phyloP scores from a whole-genome alignment of 208 protist genomes.

The Porcisia deanei region DNA sequence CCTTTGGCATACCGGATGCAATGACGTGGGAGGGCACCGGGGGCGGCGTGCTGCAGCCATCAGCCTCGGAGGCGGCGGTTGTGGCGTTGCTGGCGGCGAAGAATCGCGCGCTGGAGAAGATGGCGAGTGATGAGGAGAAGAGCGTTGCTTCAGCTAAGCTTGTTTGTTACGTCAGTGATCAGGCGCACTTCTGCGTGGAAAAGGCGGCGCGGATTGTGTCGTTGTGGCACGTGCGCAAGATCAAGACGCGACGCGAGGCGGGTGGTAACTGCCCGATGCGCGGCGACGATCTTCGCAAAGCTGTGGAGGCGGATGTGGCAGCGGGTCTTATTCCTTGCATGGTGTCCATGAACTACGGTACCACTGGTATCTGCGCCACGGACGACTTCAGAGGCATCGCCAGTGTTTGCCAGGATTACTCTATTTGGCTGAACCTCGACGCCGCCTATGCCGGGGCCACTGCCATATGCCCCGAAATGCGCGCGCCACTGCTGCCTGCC shows the following conservation, averaged over 20 bases:
- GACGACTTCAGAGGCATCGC: conserved; percentile 51
- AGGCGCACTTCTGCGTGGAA: conserved; percentile 57
- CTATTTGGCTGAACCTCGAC: conserved; percentile 69
- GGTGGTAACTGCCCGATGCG: conserved; percentile 48
- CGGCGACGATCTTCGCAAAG: conserved; percentile 29
- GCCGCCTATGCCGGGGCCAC: conserved; percentile 59
- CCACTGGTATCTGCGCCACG: conserved; percentile 54
- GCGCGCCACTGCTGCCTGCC: conserved; percentile 30
- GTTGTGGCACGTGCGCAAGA: conserved; percentile 37
- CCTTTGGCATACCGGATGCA: conserved; percentile 39
- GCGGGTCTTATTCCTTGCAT: conserved; percentile 56
- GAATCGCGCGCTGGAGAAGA: conserved; percentile 31
- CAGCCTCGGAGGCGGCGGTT: conserved; percentile 46
- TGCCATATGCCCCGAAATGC: conserved; percentile 57
- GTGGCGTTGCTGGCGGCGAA: conserved; percentile 55
- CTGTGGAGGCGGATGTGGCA: conserved; percentile 47
- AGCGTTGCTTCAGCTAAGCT: conserved; percentile 29
- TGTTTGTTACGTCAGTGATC: conserved; percentile 50
- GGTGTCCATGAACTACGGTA: conserved; percentile 52
- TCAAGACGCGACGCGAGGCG: conserved; percentile 26
- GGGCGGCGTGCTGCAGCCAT: conserved; percentile 59
- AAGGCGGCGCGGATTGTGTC: conserved; percentile 50
- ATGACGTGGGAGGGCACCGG: conserved; percentile 52
- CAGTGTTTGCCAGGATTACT: conserved; percentile 29
- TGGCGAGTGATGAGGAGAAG: conserved; percentile 27